Evolutionary conservation across 1,284 basidiomycete genomes (phyloP).

Genomic region (Heterobasidion parviporum): DNA sequence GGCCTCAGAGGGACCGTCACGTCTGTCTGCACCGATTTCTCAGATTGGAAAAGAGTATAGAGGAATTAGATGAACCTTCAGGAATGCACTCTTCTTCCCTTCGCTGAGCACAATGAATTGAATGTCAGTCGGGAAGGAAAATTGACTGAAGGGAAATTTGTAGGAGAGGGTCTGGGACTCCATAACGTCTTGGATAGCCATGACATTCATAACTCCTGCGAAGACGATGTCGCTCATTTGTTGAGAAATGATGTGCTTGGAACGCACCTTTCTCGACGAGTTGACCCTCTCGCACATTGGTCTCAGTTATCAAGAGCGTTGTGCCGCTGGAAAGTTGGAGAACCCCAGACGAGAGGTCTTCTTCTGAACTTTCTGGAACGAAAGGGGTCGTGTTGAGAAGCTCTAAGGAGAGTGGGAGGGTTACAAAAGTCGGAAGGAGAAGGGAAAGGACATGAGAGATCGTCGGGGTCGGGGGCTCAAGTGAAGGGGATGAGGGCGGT

Average conservation of each 20-base stretch:
- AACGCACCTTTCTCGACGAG: slow-evolving; percentile 49
- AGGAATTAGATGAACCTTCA: slow-evolving; percentile 38
- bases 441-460: slow-evolving; percentile 44
- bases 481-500: slow-evolving; percentile 20
- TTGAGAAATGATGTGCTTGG: slow-evolving; percentile 2
- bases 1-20: slow-evolving; percentile 39
- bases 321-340: slow-evolving; percentile 67
- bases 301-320: slow-evolving; percentile 60
- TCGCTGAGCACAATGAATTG: slow-evolving; percentile 56
- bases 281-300: slow-evolving; percentile 57
- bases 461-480: slow-evolving; percentile 25
- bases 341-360: slow-evolving; percentile 67
- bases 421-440: slow-evolving; percentile 43
- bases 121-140: slow-evolving; percentile 72
- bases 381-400: slow-evolving; percentile 56
- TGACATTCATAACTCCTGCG: slow-evolving; percentile 62
- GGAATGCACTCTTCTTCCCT: slow-evolving; percentile 61
- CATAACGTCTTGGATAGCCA: slow-evolving; percentile 62
- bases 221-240: background rate
- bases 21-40: slow-evolving; percentile 34
- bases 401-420: slow-evolving; percentile 47
- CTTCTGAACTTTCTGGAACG: slow-evolving; percentile 60
- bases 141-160: slow-evolving; percentile 71
- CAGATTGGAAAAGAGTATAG: background rate
- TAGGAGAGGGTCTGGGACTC: slow-evolving; percentile 68